phyloP scores from a whole-genome alignment of 2,329 filamentous ascomycete species.

The Fusarium succisae region DNA sequence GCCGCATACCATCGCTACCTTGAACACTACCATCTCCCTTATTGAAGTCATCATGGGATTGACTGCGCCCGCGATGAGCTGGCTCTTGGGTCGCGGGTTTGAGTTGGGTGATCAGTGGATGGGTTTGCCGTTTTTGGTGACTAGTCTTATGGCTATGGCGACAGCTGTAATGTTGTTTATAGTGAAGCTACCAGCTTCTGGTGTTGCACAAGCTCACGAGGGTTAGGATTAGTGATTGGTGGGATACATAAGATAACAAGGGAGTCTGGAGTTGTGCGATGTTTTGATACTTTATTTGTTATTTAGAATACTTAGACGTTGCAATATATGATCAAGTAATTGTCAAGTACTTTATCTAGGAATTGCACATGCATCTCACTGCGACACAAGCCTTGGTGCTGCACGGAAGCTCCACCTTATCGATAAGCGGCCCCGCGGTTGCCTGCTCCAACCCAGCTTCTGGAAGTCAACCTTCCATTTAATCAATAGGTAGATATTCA shows the following conservation, averaged over 20 bases:
- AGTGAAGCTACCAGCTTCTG: constrained; percentile 40
- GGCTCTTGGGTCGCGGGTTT: constrained; percentile 57
- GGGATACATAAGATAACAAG: background rate
- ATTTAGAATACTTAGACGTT: background rate
- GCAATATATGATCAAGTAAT: background rate
- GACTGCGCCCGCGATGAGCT: constrained; percentile 57
- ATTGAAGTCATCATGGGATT: constrained; percentile 60
- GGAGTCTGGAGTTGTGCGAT: background rate
- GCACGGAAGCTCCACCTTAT: constrained; percentile 15
- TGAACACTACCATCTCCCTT: constrained; percentile 63
- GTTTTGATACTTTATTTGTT: background rate
- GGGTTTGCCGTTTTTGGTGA: constrained; percentile 59
- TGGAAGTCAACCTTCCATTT: background rate
- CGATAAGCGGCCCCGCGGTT: constrained; percentile 40
- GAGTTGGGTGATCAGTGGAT: constrained; percentile 57
- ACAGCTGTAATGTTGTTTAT: constrained; percentile 45
- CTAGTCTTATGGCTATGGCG: constrained; percentile 46
- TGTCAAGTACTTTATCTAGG: background rate
- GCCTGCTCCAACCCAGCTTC: constrained; percentile 39
- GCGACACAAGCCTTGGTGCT: background rate
- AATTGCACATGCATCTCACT: background rate
- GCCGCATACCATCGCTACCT: constrained; percentile 60
- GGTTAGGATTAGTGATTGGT: background rate
- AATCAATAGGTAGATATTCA: background rate
- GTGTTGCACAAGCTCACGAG: constrained; percentile 29